These are phyloP conservation scores for Colletotrichum camelliae DNA, from an alignment of 2,329 filamentous ascomycete genomes.

Conservation along the genomic window DNA sequence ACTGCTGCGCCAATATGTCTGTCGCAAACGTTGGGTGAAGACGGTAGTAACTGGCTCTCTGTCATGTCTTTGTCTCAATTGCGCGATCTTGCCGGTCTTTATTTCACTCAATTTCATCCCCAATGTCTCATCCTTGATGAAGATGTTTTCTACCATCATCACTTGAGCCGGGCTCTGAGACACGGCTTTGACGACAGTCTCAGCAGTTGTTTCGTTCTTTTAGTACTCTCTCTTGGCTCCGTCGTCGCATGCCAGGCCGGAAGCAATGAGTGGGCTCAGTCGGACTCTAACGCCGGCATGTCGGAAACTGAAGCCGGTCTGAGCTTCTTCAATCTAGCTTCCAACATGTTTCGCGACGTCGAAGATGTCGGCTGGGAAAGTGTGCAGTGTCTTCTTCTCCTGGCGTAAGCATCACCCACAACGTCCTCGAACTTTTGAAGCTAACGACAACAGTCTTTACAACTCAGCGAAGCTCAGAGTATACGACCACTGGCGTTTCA, in stretches of 20 bases:
- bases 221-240: background rate
- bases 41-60: background rate
- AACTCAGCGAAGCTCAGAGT: background rate
- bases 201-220: background rate
- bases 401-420: background rate
- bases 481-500: background rate
- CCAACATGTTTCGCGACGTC: background rate
- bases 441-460: background rate
- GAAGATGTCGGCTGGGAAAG: background rate
- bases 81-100: background rate
- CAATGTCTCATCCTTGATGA: background rate
- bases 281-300: background rate
- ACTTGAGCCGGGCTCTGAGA: background rate
- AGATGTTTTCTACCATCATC: background rate
- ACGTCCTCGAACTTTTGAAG: background rate
- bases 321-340: background rate
- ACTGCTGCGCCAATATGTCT: background rate
- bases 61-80: background rate
- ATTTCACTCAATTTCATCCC: background rate
- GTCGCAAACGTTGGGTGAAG: background rate
- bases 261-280: background rate
- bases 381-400: background rate
- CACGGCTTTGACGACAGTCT: background rate
- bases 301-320: background rate
- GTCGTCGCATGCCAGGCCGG: background rate